These are phyloP conservation scores for Funneliformis caledonium DNA, from an alignment of 371 early-diverging fungal species.

Conservation along the genomic window DNA sequence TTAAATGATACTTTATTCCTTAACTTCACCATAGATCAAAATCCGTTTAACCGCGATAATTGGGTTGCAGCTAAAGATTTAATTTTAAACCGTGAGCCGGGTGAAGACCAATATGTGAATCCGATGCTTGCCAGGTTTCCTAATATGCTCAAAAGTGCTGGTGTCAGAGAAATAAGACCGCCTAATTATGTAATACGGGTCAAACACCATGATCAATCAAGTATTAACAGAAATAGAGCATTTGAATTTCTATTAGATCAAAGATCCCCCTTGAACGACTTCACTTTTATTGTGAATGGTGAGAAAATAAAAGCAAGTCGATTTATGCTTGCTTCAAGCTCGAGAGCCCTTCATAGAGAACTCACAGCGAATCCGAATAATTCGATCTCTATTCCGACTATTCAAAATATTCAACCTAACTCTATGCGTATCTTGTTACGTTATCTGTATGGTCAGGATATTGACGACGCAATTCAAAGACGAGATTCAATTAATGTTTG, in stretches of 20 bases:
- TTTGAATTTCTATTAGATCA: neutral
- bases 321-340: constrained; percentile 10
- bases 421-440: constrained; percentile 3
- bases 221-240: neutral
- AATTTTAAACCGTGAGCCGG: neutral
- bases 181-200: neutral
- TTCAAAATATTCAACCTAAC: neutral
- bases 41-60: constrained; percentile 8
- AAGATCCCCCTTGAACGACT: neutral
- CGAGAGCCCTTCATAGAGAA: neutral
- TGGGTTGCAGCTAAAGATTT: neutral
- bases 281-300: constrained; percentile 1
- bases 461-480: constrained; percentile 10
- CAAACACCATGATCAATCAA: neutral
- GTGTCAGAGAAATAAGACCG: constrained; percentile 22
- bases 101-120: constrained; percentile 1
- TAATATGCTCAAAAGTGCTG: constrained; percentile 15
- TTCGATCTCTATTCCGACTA: neutral
- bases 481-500: neutral
- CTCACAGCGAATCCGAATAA: neutral
- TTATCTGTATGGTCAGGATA: constrained; percentile 17
- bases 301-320: constrained; percentile 9
- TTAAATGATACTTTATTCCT: constrained; percentile 2
- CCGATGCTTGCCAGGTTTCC: neutral
- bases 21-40: neutral